A percentile compares a stretch with the other conserved stretches of the same genome.
Evolutionary conservation across 1,284 basidiomycete species (phyloP).

Genomic region (Vanrija sp.): DNA sequence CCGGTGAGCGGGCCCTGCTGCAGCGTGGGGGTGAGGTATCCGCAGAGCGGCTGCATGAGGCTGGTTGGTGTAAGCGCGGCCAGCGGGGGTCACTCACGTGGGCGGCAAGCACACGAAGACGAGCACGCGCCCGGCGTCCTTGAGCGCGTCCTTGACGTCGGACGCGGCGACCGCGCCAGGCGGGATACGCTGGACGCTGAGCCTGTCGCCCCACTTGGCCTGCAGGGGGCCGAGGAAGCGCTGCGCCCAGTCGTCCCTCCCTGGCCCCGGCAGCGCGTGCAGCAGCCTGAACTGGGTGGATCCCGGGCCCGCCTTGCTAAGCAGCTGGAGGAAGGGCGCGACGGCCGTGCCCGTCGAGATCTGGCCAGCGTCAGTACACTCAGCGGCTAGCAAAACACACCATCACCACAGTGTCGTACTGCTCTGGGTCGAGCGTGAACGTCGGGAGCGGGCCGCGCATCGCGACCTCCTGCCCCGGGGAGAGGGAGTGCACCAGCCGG

Average conservation of each 20-base stretch:
- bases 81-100: slow-evolving; percentile 18
- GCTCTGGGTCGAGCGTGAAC: slow-evolving; percentile 26
- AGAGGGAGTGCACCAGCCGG: slow-evolving; percentile 38
- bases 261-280: slow-evolving; percentile 22
- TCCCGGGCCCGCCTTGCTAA: slow-evolving; percentile 29
- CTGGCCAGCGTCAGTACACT: slow-evolving; percentile 11
- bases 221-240: slow-evolving; percentile 19
- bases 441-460: slow-evolving; percentile 46
- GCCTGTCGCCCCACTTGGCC: slow-evolving; percentile 19
- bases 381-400: slow-evolving; percentile 14
- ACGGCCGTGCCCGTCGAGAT: slow-evolving; percentile 48
- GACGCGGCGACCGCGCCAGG: slow-evolving; percentile 1
- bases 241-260: slow-evolving; percentile 11
- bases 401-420: slow-evolving; percentile 44
- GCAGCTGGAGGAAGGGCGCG: slow-evolving; percentile 46
- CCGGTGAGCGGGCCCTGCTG: slow-evolving; percentile 41
- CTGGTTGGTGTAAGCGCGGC: slow-evolving; percentile 13
- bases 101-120: slow-evolving; percentile 44
- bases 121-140: slow-evolving; percentile 17
- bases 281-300: slow-evolving; percentile 24
- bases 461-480: slow-evolving; percentile 32
- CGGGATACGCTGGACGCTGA: slow-evolving; percentile 17
- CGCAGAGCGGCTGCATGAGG: slow-evolving; percentile 41
- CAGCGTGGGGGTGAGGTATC: slow-evolving; percentile 32
- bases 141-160: slow-evolving; percentile 6